Percentiles rank a stretch among this genome's conserved stretches.
Conservation (phyloP, 73 alveolate species). For the Paramecium primaurelia region DNA sequence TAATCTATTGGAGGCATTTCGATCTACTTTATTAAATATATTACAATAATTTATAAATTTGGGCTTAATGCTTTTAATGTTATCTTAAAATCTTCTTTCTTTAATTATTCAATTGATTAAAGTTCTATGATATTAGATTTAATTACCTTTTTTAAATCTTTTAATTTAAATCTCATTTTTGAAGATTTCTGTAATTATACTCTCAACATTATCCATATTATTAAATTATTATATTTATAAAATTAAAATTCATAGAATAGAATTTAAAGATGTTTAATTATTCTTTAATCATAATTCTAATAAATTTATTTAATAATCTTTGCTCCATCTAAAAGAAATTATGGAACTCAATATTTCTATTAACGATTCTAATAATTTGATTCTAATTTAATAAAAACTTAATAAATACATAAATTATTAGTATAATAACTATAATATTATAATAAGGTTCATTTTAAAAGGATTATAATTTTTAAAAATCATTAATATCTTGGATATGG, state of each 20-base stretch:
- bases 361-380: too few species aligned
- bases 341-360: not conserved
- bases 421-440: too few species aligned
- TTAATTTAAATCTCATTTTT: constrained; percentile 1
- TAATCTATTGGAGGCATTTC: not conserved
- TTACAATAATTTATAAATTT: not conserved
- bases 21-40: not conserved
- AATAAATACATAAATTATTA: too few species aligned
- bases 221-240: not conserved
- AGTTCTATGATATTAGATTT: not conserved
- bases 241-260: not conserved
- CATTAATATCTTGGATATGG: too few species aligned
- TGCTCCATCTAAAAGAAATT: not conserved
- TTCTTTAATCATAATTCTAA: not conserved
- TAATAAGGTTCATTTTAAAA: too few species aligned
- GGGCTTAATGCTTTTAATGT: not conserved
- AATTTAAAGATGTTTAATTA: not conserved
- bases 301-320: too few species aligned
- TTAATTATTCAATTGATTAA: not conserved
- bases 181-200: not conserved
- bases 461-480: too few species aligned
- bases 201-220: not conserved
- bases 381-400: too few species aligned
- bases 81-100: not conserved
- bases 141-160: constrained; percentile 1